phyloP scores from a whole-genome alignment of 192 early-diverging fungal species.

The Diversispora epigaea region DNA sequence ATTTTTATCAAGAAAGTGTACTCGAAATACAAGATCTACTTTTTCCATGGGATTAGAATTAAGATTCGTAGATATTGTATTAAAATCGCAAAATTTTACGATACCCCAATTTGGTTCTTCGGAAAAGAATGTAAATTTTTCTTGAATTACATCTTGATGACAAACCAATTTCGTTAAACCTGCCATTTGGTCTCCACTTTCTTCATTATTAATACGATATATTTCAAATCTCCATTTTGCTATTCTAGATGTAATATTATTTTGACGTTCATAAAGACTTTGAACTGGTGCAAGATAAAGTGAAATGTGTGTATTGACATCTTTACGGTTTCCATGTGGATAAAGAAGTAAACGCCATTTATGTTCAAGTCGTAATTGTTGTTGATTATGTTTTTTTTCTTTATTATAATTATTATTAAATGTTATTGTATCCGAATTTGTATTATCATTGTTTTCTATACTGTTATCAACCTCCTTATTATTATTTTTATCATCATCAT shows the following conservation, averaged over 20 bases:
- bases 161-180: background rate
- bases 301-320: conserved; percentile 14
- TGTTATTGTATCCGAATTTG: too few relatives aligned
- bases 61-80: background rate
- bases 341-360: conserved; percentile 14
- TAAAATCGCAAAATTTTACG: background rate
- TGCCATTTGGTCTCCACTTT: background rate
- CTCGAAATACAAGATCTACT: background rate
- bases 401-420: too few relatives aligned
- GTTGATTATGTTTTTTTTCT: too few relatives aligned
- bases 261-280: conserved; percentile 11
- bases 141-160: background rate
- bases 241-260: conserved; percentile 15
- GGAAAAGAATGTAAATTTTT: background rate
- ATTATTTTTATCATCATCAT: too few relatives aligned
- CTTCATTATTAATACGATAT: background rate
- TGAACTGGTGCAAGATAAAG: conserved; percentile 20
- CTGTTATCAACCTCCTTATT: too few relatives aligned
- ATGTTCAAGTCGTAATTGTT: background rate
- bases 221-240: conserved; percentile 6
- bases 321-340: conserved; percentile 10
- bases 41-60: background rate
- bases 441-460: too few relatives aligned
- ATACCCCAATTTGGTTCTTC: background rate
- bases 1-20: background rate